phyloP scores from a whole-genome alignment of 2,329 filamentous ascomycete genomes.

The Claviceps humidiphila region DNA sequence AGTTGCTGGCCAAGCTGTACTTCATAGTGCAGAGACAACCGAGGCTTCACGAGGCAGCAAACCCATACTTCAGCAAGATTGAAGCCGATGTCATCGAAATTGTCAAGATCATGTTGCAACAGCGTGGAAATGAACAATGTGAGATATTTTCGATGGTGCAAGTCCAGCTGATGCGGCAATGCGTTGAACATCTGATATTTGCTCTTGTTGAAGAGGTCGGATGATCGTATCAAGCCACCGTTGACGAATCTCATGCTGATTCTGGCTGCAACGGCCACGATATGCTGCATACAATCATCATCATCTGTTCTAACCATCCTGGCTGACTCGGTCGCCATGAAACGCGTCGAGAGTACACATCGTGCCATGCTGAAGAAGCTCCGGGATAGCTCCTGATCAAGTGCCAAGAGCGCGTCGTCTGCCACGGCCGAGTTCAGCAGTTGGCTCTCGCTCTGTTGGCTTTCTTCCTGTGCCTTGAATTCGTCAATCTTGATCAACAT shows the following conservation, averaged over 20 bases:
- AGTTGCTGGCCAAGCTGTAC: conserved; percentile 35
- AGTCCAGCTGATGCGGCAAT: conserved; percentile 23
- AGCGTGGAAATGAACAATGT: conserved; percentile 39
- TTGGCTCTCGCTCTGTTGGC: conserved; percentile 24
- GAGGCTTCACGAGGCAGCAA: conserved; percentile 37
- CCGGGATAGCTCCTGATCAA: conserved; percentile 35
- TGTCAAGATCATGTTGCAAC: conserved; percentile 31
- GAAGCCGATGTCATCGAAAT: conserved; percentile 32
- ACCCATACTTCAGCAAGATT: conserved; percentile 40
- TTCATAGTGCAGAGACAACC: conserved; percentile 31
- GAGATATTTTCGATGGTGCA: conserved; percentile 30
- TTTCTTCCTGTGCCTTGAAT: conserved; percentile 24
- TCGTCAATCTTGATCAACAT: conserved; percentile 34
- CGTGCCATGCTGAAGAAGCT: conserved; percentile 35
- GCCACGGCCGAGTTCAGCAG: conserved; percentile 25
- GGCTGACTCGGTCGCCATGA: conserved; percentile 6
- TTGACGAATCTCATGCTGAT: conserved; percentile 32
- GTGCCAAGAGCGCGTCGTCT: conserved; percentile 32
- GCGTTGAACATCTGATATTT: conserved; percentile 38
- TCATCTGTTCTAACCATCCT: conserved; percentile 11
- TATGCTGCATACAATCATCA: conserved; percentile 28
- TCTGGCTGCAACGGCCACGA: conserved; percentile 31
- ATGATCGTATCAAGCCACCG: conserved; percentile 29
- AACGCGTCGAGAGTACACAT: conserved; percentile 18
- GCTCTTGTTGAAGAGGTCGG: conserved; percentile 31